Evolutionary conservation across 2,329 filamentous ascomycete genomes (phyloP).

Genomic region (Phoma sp.): DNA sequence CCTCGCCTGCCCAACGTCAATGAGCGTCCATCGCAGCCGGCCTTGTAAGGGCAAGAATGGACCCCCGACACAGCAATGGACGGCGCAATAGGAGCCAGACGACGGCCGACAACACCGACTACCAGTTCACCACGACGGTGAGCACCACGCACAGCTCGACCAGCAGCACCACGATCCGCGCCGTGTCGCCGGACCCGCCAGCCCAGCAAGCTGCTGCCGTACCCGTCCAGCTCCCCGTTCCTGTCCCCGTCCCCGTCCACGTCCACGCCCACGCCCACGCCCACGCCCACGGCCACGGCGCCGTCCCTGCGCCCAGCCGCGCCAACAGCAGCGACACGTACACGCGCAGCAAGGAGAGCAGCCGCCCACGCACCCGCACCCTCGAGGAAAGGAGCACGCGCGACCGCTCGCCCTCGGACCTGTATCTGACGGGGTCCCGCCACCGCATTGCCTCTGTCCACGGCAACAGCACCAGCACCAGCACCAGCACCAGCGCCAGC

Average conservation of each 20-base stretch:
- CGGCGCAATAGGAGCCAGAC: conserved; percentile 11
- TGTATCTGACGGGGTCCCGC: conserved; percentile 57
- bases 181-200: conserved; percentile 68
- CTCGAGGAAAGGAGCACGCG: conserved; percentile 53
- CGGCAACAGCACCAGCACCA: conserved; percentile 46
- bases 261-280: too few species aligned
- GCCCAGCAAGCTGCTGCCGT: conserved; percentile 20
- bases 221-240: too few species aligned
- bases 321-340: conserved; percentile 24
- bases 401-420: conserved; percentile 50
- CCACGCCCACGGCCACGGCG: too few species aligned
- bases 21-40: conserved; percentile 5
- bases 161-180: conserved; percentile 57
- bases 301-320: conserved; percentile 24
- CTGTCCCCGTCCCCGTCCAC: too few species aligned
- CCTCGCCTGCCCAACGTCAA: background rate
- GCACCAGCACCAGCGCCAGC: background rate
- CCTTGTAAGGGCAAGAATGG: background rate
- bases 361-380: conserved; percentile 56
- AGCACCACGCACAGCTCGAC: conserved; percentile 2
- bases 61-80: background rate
- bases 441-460: conserved; percentile 75
- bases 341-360: too few species aligned
- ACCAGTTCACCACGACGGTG: conserved; percentile 8
- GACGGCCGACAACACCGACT: conserved; percentile 10